Percentiles rank a stretch among this genome's conserved stretches.
phyloP scores from a whole-genome alignment of 2,329 filamentous ascomycete genomes.

The Colletotrichum orbiculare region DNA sequence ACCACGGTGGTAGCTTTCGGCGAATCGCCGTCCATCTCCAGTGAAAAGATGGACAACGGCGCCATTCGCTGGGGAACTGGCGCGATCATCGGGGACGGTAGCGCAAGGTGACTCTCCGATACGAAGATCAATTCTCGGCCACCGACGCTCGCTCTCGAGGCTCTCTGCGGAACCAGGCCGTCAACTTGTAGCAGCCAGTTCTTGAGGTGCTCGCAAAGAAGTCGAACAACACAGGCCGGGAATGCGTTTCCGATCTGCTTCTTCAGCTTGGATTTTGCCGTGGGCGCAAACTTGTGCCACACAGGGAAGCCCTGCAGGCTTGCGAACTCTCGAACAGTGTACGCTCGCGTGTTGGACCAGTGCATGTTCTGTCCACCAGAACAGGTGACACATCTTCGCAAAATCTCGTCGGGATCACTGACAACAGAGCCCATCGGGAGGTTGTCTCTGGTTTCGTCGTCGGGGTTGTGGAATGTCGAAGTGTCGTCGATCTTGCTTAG shows the following conservation, averaged over 20 bases:
- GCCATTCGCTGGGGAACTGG: too few species aligned
- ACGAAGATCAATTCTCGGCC: constrained; percentile 25
- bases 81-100: background rate
- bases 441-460: constrained; percentile 35
- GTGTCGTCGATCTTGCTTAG: constrained; percentile 47
- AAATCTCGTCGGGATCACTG: constrained; percentile 55
- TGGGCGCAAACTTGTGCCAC: constrained; percentile 65
- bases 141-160: constrained; percentile 12
- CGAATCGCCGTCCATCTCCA: background rate
- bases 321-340: constrained; percentile 76
- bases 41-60: background rate
- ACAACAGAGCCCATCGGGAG: constrained; percentile 49
- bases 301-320: constrained; percentile 76
- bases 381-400: constrained; percentile 72
- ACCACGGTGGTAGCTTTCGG: constrained; percentile 4
- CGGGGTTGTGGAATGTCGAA: constrained; percentile 52
- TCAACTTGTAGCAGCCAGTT: constrained; percentile 59
- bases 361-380: constrained; percentile 73
- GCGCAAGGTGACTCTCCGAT: constrained; percentile 3
- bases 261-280: constrained; percentile 50
- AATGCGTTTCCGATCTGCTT: constrained; percentile 85
- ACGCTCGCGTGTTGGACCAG: constrained; percentile 69
- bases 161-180: constrained; percentile 33
- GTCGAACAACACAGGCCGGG: constrained; percentile 67
- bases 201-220: constrained; percentile 61